phyloP scores from a whole-genome alignment of 768 basidiomycete species.

The Termitomyces sp. region DNA sequence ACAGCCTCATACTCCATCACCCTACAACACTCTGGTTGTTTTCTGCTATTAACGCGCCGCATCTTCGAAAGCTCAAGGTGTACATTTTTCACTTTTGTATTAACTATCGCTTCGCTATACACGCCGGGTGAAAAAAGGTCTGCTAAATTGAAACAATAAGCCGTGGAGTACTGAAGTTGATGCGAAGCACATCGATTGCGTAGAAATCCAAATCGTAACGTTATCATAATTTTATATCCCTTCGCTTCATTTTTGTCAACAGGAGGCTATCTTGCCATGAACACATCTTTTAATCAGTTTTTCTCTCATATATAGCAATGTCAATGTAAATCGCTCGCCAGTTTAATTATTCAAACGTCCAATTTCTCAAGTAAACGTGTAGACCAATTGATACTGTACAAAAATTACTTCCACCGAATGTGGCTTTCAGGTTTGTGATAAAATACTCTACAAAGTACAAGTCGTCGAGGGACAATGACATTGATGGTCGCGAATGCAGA shows the following conservation, averaged over 20 bases:
- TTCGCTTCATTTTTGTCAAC: too few species aligned
- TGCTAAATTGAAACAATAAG: too few species aligned
- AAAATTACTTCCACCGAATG: not conserved
- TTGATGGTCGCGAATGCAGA: not conserved
- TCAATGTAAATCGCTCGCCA: not conserved
- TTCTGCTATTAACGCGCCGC: not conserved
- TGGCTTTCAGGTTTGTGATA: not conserved
- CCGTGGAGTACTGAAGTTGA: not conserved
- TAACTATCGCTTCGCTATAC: not conserved
- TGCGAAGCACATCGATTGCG: too few species aligned
- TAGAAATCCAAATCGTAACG: not conserved
- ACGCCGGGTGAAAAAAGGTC: too few species aligned
- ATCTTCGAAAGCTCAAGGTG: not conserved
- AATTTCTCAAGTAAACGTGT: not conserved
- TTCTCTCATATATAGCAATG: too few species aligned
- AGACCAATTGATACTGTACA: not conserved
- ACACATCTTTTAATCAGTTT: too few species aligned
- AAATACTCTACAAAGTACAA: not conserved
- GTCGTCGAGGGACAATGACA: not conserved
- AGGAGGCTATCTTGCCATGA: too few species aligned
- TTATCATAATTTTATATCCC: too few species aligned
- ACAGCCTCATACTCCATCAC: not conserved
- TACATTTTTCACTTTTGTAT: not conserved
- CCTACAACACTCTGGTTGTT: not conserved
- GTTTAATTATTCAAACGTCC: not conserved